These are phyloP conservation scores for Penicillium soppii DNA, from an alignment of 495 filamentous ascomycete species.

Conservation along the genomic window DNA sequence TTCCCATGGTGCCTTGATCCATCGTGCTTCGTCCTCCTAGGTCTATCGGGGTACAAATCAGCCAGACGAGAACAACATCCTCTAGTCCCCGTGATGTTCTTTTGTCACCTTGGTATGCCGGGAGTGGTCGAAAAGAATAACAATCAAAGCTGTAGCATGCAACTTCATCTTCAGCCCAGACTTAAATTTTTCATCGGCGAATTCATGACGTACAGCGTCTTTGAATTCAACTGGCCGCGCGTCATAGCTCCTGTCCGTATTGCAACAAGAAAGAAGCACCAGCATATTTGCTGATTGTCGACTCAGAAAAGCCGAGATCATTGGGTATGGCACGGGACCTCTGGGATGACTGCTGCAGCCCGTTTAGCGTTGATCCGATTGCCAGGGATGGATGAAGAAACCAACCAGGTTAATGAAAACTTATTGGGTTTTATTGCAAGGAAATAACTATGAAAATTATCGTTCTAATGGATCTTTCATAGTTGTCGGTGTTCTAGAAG, in stretches of 20 bases:
- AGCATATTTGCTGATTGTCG: not conserved
- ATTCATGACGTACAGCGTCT: constrained; percentile 16
- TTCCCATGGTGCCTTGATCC: constrained; percentile 14
- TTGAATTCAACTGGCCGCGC: constrained; percentile 22
- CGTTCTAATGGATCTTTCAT: too few relatives aligned
- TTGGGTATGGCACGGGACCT: constrained; percentile 3
- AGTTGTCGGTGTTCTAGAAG: too few relatives aligned
- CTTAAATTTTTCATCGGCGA: constrained; percentile 10
- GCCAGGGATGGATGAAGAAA: not conserved
- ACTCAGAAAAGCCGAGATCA: not conserved
- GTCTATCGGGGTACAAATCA: constrained; percentile 17
- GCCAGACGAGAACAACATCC: constrained; percentile 6
- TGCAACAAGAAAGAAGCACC: constrained; percentile 5
- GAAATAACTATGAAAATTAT: too few relatives aligned
- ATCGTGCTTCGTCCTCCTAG: constrained; percentile 17
- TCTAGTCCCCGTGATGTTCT: not conserved
- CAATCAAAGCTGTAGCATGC: constrained; percentile 4
- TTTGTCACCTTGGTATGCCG: not conserved
- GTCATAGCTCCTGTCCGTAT: constrained; percentile 24
- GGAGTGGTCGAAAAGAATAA: not conserved
- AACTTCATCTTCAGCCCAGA: constrained; percentile 12
- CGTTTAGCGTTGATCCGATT: constrained; percentile 7
- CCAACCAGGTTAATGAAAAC: not conserved
- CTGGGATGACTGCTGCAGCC: constrained; percentile 18
- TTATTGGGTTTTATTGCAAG: too few relatives aligned